Conservation (phyloP, 164 flowering plant species). For the Vitis labrusca region DNA sequence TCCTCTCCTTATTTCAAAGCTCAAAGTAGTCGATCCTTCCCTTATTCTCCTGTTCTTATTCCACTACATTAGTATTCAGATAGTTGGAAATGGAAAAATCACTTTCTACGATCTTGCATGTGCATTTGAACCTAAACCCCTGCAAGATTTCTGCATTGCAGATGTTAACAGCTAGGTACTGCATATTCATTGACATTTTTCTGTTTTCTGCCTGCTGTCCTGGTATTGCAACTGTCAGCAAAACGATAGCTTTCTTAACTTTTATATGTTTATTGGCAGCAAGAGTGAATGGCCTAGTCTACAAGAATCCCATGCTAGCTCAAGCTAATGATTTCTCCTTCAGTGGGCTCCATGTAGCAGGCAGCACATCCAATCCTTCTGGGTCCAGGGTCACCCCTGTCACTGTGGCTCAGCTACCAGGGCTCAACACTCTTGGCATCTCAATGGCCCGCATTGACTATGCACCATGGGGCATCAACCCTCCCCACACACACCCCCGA, state of each 20-base stretch:
- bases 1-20: not conserved
- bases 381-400: constrained; percentile 15
- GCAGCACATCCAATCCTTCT: constrained; percentile 9
- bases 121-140: constrained; percentile 12
- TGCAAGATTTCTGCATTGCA: constrained; percentile 12
- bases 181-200: not conserved
- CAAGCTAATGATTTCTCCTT: constrained; percentile 13
- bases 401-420: constrained; percentile 9
- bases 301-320: constrained; percentile 1
- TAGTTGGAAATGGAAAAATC: constrained; percentile 10
- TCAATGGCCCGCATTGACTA: constrained; percentile 16
- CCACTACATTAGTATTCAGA: not conserved
- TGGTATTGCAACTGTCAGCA: not conserved
- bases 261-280: not conserved
- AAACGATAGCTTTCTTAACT: not conserved
- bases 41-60: not conserved
- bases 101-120: not conserved
- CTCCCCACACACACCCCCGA: constrained; percentile 19
- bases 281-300: constrained; percentile 13
- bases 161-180: constrained; percentile 6
- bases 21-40: not conserved
- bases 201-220: not conserved
- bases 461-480: constrained; percentile 14
- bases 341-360: constrained; percentile 9
- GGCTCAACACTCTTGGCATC: constrained; percentile 17